Evolutionary conservation across 345 rosid genomes (phyloP), one percentile per base, ranked within the genome.

Genomic region (Abelmoschus esculentus): DNA sequence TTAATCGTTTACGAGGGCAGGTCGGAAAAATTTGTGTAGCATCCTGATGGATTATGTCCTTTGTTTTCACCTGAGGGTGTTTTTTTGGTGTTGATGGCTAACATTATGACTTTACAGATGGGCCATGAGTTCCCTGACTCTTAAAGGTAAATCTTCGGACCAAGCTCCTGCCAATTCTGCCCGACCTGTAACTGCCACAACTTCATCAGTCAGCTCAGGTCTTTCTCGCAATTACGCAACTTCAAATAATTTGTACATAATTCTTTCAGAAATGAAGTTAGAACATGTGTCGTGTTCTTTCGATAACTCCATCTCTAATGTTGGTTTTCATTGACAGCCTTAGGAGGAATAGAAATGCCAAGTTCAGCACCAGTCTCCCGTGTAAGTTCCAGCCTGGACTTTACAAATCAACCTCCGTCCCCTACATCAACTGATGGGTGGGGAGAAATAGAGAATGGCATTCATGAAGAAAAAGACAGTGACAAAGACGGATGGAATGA

Each of bases 51-150:
- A 22, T 22, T 22, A 22, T 22, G 26, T 22, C 26, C 26, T 0
- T 22, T 22, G 26, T 22, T 22, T 22, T 22, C 26, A 0, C 26
- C 26, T 22, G 26, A 22, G 26, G 26, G 26, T 22, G 26, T 22
- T 22, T 0, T 62, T 71, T 67, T 18, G 61, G 15, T 61, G 42
- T 47, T 74, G 65, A 74, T 44, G 9, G 28, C 61, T 29, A 66
- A 28, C 38, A 56, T 12, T 61, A 32, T 42, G 56, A 29, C 63
- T 42, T 32, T 78, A 76, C 82, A 91, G 99, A 77, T 95, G 99
- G 99, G 99, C 99, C 70, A 90, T 95, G 92, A 91, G 98, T 83
- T 95, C 99, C 72, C 83, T 95, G 83, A 92, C 93, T 47, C 88
- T 86, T 36, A 95, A 91, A 86, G 96, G 97, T 63, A 95, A 91